These are phyloP conservation scores for Thelephora ganbajun DNA, from an alignment of 768 basidiomycete species.

Conservation along the genomic window DNA sequence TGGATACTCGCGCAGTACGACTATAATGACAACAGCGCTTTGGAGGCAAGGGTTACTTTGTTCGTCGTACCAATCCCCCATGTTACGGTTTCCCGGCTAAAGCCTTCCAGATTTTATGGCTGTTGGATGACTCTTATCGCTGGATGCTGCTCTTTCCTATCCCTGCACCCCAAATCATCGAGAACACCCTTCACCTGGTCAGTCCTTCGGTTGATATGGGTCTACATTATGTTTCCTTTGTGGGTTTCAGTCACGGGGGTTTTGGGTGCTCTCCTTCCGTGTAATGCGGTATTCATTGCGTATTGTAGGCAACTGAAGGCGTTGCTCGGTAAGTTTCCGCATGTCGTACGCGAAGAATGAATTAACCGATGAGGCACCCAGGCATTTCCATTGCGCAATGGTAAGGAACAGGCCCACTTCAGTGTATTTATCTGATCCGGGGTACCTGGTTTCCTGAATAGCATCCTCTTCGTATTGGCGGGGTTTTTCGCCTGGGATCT, in stretches of 20 bases:
- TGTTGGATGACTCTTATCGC: not conserved
- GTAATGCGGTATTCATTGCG: too few species aligned
- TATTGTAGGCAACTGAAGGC: too few species aligned
- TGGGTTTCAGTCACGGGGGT: not conserved
- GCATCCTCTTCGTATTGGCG: not conserved
- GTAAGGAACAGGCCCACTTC: not conserved
- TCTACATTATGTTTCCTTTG: not conserved
- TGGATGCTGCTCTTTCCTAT: not conserved
- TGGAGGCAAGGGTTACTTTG: not conserved
- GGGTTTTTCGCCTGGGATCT: not conserved
- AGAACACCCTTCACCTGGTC: not conserved
- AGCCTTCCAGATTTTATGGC: not conserved
- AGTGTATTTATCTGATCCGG: not conserved
- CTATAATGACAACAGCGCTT: not conserved
- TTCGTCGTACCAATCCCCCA: not conserved
- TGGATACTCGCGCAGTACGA: not conserved
- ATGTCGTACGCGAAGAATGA: too few species aligned
- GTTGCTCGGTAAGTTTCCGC: too few species aligned
- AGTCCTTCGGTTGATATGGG: not conserved
- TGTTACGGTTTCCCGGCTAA: not conserved
- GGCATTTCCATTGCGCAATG: not conserved
- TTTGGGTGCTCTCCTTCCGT: not conserved
- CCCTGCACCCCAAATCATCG: not conserved
- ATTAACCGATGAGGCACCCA: too few species aligned
- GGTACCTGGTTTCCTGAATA: not conserved